Percentiles rank a stretch among this genome's conserved stretches.
Evolutionary conservation across 2,329 filamentous ascomycete genomes (phyloP).

Genomic region (Diplocarpon rosae): DNA sequence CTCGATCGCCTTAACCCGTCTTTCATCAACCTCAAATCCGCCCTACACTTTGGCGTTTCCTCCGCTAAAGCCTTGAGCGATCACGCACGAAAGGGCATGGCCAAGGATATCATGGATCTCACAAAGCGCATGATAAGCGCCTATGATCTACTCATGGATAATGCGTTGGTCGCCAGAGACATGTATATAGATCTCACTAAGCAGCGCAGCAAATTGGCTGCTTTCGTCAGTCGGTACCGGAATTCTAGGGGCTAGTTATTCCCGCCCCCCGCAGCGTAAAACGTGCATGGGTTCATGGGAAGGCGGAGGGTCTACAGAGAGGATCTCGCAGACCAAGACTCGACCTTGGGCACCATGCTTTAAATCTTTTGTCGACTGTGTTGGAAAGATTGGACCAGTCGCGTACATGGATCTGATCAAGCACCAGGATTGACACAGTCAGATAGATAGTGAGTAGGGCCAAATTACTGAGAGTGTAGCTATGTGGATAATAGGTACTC

Average conservation of each 20-base stretch:
- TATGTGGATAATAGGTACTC: no score
- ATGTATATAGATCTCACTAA: conserved; percentile 18
- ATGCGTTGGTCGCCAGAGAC: conserved; percentile 19
- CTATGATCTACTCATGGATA: conserved; percentile 25
- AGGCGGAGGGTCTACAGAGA: no score
- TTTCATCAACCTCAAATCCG: conserved; percentile 21
- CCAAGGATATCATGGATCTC: conserved; percentile 17
- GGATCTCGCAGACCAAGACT: no score
- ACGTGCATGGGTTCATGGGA: no score
- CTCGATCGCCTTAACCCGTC: conserved; percentile 33
- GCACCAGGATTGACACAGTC: no score
- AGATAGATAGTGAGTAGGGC: no score
- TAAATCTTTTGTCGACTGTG: neutral
- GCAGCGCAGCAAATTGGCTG: conserved; percentile 27
- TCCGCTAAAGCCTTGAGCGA: neutral
- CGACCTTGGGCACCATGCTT: neutral
- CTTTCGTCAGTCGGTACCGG: conserved; percentile 15
- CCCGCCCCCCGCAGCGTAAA: neutral
- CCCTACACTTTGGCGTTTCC: conserved; percentile 16
- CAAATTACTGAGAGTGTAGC: no score
- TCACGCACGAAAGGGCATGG: conserved; percentile 4
- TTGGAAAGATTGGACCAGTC: neutral
- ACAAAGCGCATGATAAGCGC: conserved; percentile 26
- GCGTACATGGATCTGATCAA: neutral
- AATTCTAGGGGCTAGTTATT: neutral